Evolutionary conservation across 2,329 filamentous ascomycete species (phyloP), one percentile per base, ranked within the genome.

Genomic region (Botrytis squamosa): DNA sequence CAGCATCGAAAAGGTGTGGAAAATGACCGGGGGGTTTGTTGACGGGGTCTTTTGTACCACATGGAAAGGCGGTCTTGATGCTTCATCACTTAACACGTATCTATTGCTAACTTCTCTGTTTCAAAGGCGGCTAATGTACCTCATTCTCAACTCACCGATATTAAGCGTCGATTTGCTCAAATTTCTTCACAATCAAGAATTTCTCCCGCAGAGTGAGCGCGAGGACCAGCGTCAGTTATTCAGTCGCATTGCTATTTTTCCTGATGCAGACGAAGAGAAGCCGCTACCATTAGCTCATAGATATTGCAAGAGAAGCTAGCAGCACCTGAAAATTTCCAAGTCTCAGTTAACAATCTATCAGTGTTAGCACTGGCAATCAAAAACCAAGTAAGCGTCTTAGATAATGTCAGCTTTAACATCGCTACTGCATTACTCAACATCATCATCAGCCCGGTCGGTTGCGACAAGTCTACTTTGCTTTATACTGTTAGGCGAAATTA

Each of bases 11-110:
- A 29, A 3, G 1, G 14, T 8, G n/a, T 18, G 3, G 52, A 18
- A 0, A 57, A 29, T 57, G 14, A 18, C n/a, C 12, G 6, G 0
- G 6, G 14, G n/a, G 9, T 57, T 0, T 18, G 6, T 29, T 8
- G 14, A 6, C 0, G 6, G n/a, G 1, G 1, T 57, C n/a, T 29
- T 57, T 14, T 57, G 6, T 0, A 29, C 14, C 14, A 3, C 14
- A 0, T 57, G 14, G 1, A 18, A 4, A 29, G 6, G 7, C 14
- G n/a, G 2, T 0, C 12, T 57, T 1, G n/a, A 57, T 4, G n/a
- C n/a, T 29, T 29, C 6, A 57, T 57, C 14, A 0, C 52, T 57
- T 4, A 3, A 57, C 0, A 57, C 5, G 6, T 57, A 57, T 9
- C 4, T 18, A 18, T 29, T 2, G 6, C 52, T 29, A 4, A n/a